These are phyloP conservation scores for Candida corydali DNA, from an alignment of 805 yeast genomes.

Conservation along the genomic window DNA sequence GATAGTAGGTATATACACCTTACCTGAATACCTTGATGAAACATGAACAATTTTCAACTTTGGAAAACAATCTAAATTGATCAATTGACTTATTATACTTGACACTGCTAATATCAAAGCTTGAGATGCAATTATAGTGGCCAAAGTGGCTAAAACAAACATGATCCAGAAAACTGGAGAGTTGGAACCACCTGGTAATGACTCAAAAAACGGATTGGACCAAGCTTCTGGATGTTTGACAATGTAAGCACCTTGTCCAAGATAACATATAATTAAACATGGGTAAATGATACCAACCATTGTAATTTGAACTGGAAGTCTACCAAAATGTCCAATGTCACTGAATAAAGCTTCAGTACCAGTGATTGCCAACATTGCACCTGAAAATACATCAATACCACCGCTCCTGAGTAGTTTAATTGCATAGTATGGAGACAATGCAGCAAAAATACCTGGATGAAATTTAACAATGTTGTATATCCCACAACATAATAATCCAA, in stretches of 20 bases:
- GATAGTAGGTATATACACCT: conserved; percentile 49
- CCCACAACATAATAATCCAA: conserved; percentile 43
- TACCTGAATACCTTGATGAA: conserved; percentile 43
- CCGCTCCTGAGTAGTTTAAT: conserved; percentile 37
- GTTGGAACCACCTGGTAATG: conserved; percentile 48
- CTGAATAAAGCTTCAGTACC: conserved; percentile 67
- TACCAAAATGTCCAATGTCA: conserved; percentile 56
- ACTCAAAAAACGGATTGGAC: conserved; percentile 42
- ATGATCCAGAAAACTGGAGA: conserved; percentile 46
- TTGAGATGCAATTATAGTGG: conserved; percentile 58
- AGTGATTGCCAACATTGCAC: conserved; percentile 52
- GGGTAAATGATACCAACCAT: conserved; percentile 47
- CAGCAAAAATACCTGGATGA: conserved; percentile 42
- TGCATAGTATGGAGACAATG: conserved; percentile 52
- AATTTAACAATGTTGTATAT: conserved; percentile 38
- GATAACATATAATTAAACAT: conserved; percentile 46
- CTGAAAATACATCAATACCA: conserved; percentile 42
- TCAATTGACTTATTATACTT: conserved; percentile 49
- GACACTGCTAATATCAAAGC: conserved; percentile 56
- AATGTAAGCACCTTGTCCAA: conserved; percentile 56
- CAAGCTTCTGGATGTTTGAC: conserved; percentile 34
- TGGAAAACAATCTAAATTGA: conserved; percentile 53
- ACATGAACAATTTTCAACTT: conserved; percentile 42
- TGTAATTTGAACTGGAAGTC: conserved; percentile 46
- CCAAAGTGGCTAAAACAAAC: conserved; percentile 49